Percentiles rank a stretch among this genome's conserved stretches.
phyloP scores from a whole-genome alignment of 129 eudicot species.

The Logfia minima region DNA sequence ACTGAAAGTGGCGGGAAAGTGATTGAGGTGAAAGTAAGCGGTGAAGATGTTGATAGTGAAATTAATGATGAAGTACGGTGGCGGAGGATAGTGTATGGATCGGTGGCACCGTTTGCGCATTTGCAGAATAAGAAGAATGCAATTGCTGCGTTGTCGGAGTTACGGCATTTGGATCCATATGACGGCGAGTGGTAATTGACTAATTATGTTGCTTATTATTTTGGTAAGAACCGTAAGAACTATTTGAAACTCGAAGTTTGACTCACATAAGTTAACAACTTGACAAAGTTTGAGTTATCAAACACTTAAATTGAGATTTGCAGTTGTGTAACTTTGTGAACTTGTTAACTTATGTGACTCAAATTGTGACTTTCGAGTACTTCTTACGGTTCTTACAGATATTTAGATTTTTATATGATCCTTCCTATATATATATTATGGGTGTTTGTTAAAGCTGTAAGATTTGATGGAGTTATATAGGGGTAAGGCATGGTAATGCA shows the following conservation, averaged over 20 bases:
- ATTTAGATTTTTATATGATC: background rate
- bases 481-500: too few relatives aligned
- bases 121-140: conserved; percentile 80
- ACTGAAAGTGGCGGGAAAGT: conserved; percentile 55
- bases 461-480: too few relatives aligned
- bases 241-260: too few relatives aligned
- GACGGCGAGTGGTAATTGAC: conserved; percentile 55
- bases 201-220: too few relatives aligned
- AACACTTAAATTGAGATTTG: too few relatives aligned
- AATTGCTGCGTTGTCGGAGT: conserved; percentile 36
- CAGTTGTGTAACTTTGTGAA: background rate
- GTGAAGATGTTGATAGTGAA: conserved; percentile 46
- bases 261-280: too few relatives aligned
- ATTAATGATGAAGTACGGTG: conserved; percentile 50
- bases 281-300: too few relatives aligned
- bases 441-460: too few relatives aligned
- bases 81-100: conserved; percentile 84
- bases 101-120: conserved; percentile 82
- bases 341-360: background rate
- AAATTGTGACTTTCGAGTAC: background rate
- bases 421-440: too few relatives aligned
- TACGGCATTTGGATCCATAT: conserved; percentile 37
- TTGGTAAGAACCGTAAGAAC: too few relatives aligned
- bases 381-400: too few relatives aligned
- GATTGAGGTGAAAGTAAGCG: conserved; percentile 72